Evolutionary conservation across 306 rosid genomes (phyloP), one percentile per base, ranked within the genome.

Genomic region (Calophaca sinica): DNA sequence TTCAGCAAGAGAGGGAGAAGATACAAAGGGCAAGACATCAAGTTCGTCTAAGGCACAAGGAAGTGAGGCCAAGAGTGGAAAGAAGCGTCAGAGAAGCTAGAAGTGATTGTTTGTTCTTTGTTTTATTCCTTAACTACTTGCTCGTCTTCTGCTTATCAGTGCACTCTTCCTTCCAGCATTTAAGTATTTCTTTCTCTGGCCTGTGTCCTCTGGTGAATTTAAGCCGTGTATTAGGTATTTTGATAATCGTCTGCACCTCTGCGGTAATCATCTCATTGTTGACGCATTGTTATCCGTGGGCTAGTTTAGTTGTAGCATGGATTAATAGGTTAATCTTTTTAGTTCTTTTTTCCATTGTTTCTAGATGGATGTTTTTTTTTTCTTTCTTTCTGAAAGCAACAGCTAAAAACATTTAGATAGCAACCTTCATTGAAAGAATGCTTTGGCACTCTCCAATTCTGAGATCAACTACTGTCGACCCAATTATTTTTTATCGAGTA

Each of bases 11-110:
- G 70, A 66, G 39, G 39, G 48, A 28, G 90, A 87, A 50, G 71
- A 76, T 46, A 53, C 83, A 2, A 87, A 84, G 82, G 87, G 81
- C 7, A 94, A 88, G 88, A 48, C 87, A 1, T 58, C 79, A 38
- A 58, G 41, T 68, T 77, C 86, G 72, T 80, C 90, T 12, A 89
- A 88, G 80, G 86, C 61, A 28, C 85, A 74, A 59, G 87, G 82
- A 69, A 87, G 77, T 12, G 85, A 77, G 74, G 54, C 65, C 72
- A 94, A 87, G 90, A 50, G 81, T 13, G 94, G 90, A 64, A 92
- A 87, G 87, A 94, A 94, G 87, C 89, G 96, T 60, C 81, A 83
- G 66, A 86, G 86, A 83, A 84, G 35, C 70, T 50, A 91, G 79
- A 70, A 69, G 85, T 75, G 75, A 72, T 74, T 72, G 41, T 36